phyloP scores from a whole-genome alignment of 2,329 filamentous ascomycete genomes.

The Stylonectria norvegica region DNA sequence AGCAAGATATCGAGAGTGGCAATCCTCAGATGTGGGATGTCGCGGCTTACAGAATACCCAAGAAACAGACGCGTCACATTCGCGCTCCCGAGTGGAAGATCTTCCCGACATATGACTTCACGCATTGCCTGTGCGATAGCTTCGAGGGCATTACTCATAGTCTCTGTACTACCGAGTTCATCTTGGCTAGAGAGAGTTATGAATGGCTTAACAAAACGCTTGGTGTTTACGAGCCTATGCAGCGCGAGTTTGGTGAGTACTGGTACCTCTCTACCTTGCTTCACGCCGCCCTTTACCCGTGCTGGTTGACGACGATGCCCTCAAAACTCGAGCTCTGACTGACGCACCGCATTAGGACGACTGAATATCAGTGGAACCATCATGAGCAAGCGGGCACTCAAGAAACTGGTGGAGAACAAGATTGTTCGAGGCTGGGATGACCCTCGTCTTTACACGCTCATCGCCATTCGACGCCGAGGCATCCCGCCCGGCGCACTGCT shows the following conservation, averaged over 20 bases:
- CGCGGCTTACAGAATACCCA: slow-evolving; percentile 81
- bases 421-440: slow-evolving; percentile 88
- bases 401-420: slow-evolving; percentile 72
- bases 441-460: slow-evolving; percentile 85
- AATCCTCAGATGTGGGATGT: slow-evolving; percentile 98
- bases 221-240: slow-evolving; percentile 87
- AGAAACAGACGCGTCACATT: slow-evolving; percentile 67
- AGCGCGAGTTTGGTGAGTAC: slow-evolving; percentile 68
- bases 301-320: no score
- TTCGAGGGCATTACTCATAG: slow-evolving; percentile 91
- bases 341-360: no score
- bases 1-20: slow-evolving; percentile 76
- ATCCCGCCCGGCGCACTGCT: slow-evolving; percentile 85
- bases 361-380: slow-evolving; percentile 80
- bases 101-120: slow-evolving; percentile 93
- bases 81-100: slow-evolving; percentile 88
- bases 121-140: slow-evolving; percentile 86
- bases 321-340: no score
- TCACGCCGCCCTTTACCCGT: no score
- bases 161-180: slow-evolving; percentile 90
- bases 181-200: slow-evolving; percentile 79
- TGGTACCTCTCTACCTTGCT: no score
- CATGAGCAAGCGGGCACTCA: slow-evolving; percentile 80
- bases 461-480: slow-evolving; percentile 77
- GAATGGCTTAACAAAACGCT: slow-evolving; percentile 83